phyloP scores from a whole-genome alignment of 2,329 filamentous ascomycete genomes.

The Sclerotinia sclerotiorum region DNA sequence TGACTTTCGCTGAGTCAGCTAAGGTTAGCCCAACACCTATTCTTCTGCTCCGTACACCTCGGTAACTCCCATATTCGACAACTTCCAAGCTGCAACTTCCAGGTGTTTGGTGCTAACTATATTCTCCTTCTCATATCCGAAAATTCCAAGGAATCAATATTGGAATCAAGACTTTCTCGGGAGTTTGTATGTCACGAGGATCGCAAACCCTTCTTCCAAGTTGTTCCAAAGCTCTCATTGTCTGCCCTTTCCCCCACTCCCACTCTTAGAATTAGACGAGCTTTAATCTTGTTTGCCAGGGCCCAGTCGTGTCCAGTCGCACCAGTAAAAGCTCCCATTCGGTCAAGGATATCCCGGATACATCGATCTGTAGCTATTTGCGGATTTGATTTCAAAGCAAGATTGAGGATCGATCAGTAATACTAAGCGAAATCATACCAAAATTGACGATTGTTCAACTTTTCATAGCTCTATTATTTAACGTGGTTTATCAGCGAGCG shows the following conservation, averaged over 20 bases:
- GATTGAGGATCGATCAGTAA: background rate
- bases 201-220: background rate
- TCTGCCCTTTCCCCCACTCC: background rate
- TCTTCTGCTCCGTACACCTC: background rate
- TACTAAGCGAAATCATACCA: no score
- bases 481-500: no score
- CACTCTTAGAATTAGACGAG: background rate
- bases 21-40: no score
- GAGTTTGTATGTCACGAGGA: background rate
- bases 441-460: no score
- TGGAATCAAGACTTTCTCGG: background rate
- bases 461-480: no score
- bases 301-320: background rate
- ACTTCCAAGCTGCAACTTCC: background rate
- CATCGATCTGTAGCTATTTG: background rate
- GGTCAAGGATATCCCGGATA: background rate
- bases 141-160: background rate
- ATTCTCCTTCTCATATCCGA: background rate
- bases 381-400: background rate
- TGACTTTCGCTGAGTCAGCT: background rate
- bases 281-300: background rate
- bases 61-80: no score
- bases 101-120: background rate
- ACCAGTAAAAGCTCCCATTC: background rate
- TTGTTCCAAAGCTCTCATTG: background rate